These are phyloP conservation scores for Phytophthora kernoviae DNA, from an alignment of 352 stramenopile genomes.

Conservation along the genomic window DNA sequence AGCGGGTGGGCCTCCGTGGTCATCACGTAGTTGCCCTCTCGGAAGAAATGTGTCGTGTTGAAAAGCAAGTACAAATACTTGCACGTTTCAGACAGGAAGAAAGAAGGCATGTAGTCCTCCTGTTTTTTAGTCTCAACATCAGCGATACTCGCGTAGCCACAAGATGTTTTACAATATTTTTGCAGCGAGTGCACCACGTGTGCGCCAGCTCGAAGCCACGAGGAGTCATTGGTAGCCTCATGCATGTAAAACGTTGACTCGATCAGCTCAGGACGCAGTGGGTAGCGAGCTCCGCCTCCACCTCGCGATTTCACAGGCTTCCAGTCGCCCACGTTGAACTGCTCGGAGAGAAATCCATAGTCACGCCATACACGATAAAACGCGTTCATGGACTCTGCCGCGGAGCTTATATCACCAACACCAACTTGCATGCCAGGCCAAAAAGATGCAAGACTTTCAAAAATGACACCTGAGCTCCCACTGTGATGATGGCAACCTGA, in stretches of 20 bases:
- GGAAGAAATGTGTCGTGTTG: slow-evolving; percentile 90
- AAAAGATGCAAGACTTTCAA: slow-evolving; percentile 94
- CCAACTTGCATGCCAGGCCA: slow-evolving; percentile 96
- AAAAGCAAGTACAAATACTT: slow-evolving; percentile 99
- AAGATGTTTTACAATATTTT: slow-evolving; percentile 91
- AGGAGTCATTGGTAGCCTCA: slow-evolving; percentile 84
- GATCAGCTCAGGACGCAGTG: slow-evolving; percentile 97
- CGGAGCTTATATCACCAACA: slow-evolving; percentile 88
- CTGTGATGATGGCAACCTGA: slow-evolving; percentile 55
- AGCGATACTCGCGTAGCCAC: slow-evolving; percentile 92
- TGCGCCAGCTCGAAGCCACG: slow-evolving; percentile 79
- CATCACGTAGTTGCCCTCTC: slow-evolving; percentile 92
- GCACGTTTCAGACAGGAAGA: slow-evolving; percentile 98
- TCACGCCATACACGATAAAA: slow-evolving; percentile 96
- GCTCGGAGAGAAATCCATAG: slow-evolving; percentile 96
- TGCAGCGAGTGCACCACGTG: slow-evolving; percentile 89
- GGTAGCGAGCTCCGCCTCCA: slow-evolving; percentile 77
- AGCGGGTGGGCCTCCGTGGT: slow-evolving; percentile 98
- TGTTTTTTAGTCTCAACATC: slow-evolving; percentile 90
- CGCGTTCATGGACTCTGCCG: slow-evolving; percentile 90
- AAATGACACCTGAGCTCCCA: slow-evolving; percentile 47
- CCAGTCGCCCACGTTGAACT: slow-evolving; percentile 92
- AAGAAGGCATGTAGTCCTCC: slow-evolving; percentile 98
- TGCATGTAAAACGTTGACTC: slow-evolving; percentile 98
- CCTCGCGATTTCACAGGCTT: slow-evolving; percentile 56